Percentiles rank a stretch among this genome's conserved stretches.
Conservation (phyloP, 1,139 yeast species). For the Suhomyces panamericanus region DNA sequence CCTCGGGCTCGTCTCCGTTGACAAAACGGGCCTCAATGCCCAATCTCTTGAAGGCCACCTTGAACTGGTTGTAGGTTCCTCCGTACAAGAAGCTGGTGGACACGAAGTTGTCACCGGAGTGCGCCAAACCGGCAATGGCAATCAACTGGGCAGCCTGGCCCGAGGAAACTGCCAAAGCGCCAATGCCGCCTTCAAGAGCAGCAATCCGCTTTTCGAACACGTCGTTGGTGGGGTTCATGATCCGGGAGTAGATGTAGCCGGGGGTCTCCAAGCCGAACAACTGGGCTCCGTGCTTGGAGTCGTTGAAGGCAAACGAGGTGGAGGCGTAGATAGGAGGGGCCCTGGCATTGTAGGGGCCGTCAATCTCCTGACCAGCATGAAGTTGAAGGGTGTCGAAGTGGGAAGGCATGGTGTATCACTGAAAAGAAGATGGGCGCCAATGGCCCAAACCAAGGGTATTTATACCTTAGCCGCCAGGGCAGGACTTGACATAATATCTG, state of each 20-base stretch:
- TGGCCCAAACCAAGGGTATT: neutral
- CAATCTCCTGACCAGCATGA: constrained; percentile 83
- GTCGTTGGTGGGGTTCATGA: constrained; percentile 90
- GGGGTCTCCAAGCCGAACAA: constrained; percentile 80
- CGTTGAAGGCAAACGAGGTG: constrained; percentile 82
- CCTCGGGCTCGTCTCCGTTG: constrained; percentile 69
- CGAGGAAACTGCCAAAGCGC: constrained; percentile 86
- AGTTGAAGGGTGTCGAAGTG: constrained; percentile 90
- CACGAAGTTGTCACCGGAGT: constrained; percentile 84
- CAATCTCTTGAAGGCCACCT: constrained; percentile 83
- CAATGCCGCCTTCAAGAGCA: constrained; percentile 89
- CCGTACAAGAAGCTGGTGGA: constrained; percentile 91
- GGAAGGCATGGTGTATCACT: constrained; percentile 38
- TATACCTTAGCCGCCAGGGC: neutral
- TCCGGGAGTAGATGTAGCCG: constrained; percentile 85
- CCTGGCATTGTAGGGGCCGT: constrained; percentile 66
- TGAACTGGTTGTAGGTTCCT: constrained; percentile 94
- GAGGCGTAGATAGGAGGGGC: constrained; percentile 92
- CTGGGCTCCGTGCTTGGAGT: constrained; percentile 90
- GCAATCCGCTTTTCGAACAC: constrained; percentile 91
- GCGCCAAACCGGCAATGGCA: constrained; percentile 83
- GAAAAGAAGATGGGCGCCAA: too few species aligned
- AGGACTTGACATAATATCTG: neutral
- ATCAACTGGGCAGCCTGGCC: constrained; percentile 95
- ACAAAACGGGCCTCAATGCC: constrained; percentile 87